Percentiles rank a stretch among this genome's conserved stretches.
Evolutionary conservation across 148 eudicot genomes (phyloP).

Genomic region (Linanthus parryae): DNA sequence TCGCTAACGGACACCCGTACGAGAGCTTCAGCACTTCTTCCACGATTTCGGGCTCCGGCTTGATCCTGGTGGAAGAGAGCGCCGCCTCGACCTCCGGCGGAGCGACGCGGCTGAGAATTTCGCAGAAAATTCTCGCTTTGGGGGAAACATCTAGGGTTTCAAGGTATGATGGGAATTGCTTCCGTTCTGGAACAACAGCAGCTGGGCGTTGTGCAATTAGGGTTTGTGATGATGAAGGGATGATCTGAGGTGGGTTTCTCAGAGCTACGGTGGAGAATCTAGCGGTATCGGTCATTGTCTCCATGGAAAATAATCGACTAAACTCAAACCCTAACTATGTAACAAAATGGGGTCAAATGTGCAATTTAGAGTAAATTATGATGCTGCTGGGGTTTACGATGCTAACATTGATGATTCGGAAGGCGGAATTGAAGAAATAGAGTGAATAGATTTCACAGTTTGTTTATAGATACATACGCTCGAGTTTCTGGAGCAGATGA

Average conservation of each 20-base stretch:
- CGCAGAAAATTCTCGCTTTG: conserved; percentile 48
- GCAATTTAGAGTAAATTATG: no score
- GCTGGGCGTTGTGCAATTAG: neutral
- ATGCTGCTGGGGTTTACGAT: no score
- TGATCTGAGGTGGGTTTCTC: conserved; percentile 13
- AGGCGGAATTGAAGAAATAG: neutral
- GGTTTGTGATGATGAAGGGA: conserved; percentile 7
- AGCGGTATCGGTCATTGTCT: conserved; percentile 24
- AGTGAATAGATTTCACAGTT: neutral
- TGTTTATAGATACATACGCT: no score
- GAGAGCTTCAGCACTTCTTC: conserved; percentile 71
- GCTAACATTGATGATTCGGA: neutral
- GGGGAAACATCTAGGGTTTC: conserved; percentile 41
- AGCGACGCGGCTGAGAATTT: conserved; percentile 34
- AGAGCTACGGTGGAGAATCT: conserved; percentile 8
- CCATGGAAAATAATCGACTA: conserved; percentile 1
- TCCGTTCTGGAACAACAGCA: neutral
- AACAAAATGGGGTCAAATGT: no score
- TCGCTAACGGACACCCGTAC: conserved; percentile 45
- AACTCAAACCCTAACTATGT: conserved; percentile 10
- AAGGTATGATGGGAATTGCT: conserved; percentile 29
- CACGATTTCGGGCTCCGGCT: conserved; percentile 47
- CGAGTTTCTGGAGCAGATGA: no score
- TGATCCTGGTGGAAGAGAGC: conserved; percentile 35
- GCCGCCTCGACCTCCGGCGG: conserved; percentile 30